Percentiles rank a stretch among this genome's conserved stretches.
Evolutionary conservation across 495 filamentous ascomycete genomes (phyloP).

Genomic region (Aspergillus affinis): DNA sequence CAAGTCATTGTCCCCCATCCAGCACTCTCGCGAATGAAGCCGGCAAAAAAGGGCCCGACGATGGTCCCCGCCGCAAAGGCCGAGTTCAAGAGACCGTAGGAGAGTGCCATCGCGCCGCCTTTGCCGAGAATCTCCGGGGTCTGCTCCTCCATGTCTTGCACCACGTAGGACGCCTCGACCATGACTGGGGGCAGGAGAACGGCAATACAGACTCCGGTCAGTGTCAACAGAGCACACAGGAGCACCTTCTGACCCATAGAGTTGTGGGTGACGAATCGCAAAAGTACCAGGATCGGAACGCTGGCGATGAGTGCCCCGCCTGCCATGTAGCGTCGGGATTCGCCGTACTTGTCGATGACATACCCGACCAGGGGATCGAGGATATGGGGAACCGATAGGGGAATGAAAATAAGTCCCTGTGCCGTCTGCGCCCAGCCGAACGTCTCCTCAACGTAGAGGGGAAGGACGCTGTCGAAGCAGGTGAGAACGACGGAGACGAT

Average conservation of each 20-base stretch:
- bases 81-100: conserved; percentile 55
- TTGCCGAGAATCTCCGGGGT: conserved; percentile 50
- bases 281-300: conserved; percentile 59
- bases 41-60: conserved; percentile 59
- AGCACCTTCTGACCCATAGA: conserved; percentile 62
- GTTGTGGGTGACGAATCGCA: conserved; percentile 67
- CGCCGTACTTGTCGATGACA: conserved; percentile 59
- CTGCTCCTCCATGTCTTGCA: conserved; percentile 54
- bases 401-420: conserved; percentile 75
- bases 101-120: conserved; percentile 57
- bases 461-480: conserved; percentile 61
- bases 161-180: conserved; percentile 65
- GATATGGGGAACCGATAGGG: conserved; percentile 65
- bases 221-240: conserved; percentile 64
- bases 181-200: conserved; percentile 63
- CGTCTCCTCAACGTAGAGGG: conserved; percentile 61
- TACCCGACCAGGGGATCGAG: conserved; percentile 63
- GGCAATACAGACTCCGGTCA: conserved; percentile 59
- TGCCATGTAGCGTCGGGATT: conserved; percentile 60
- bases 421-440: conserved; percentile 69
- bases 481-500: conserved; percentile 41
- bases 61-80: conserved; percentile 57
- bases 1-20: conserved; percentile 58
- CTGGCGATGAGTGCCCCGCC: conserved; percentile 60
- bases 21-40: conserved; percentile 51